Conservation (phyloP, 2,329 filamentous ascomycete species). For the Akanthomyces uredinophilus region DNA sequence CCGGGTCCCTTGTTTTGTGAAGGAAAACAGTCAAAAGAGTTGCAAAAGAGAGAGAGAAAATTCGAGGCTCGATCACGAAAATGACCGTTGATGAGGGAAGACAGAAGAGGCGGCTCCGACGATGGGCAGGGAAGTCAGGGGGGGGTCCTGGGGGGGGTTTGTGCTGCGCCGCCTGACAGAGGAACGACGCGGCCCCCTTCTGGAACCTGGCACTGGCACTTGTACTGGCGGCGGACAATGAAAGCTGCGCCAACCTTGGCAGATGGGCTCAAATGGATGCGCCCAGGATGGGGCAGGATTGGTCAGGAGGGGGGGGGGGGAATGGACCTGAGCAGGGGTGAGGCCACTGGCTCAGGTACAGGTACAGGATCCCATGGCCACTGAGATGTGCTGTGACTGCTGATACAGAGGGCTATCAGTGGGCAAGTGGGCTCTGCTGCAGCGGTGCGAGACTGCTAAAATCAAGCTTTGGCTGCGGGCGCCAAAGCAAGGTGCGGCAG, state of each 20-base stretch:
- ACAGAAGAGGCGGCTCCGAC: not conserved
- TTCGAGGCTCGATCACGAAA: not conserved
- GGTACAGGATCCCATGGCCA: not conserved
- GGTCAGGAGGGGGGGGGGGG: not conserved
- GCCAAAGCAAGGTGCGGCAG: not conserved
- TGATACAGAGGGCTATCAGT: not conserved
- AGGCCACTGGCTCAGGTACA: not conserved
- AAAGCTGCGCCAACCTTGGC: conserved; percentile 8
- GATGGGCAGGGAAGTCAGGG: not conserved
- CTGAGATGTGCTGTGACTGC: not conserved
- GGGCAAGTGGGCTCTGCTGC: not conserved
- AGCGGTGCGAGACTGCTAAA: not conserved
- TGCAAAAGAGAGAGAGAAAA: not conserved
- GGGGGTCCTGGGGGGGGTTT: not conserved
- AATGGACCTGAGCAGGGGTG: not conserved
- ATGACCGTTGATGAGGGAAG: not conserved
- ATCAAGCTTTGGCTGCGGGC: not conserved
- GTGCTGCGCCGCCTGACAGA: conserved; percentile 7
- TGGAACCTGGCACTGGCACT: not conserved
- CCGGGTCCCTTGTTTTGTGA: not conserved
- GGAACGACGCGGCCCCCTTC: conserved; percentile 1
- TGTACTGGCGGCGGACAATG: not conserved
- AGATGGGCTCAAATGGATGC: not conserved
- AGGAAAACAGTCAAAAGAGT: not conserved
- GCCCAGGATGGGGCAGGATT: not conserved